phyloP scores from a whole-genome alignment of 1,284 basidiomycete species.

The Takashimella tepidaria region DNA sequence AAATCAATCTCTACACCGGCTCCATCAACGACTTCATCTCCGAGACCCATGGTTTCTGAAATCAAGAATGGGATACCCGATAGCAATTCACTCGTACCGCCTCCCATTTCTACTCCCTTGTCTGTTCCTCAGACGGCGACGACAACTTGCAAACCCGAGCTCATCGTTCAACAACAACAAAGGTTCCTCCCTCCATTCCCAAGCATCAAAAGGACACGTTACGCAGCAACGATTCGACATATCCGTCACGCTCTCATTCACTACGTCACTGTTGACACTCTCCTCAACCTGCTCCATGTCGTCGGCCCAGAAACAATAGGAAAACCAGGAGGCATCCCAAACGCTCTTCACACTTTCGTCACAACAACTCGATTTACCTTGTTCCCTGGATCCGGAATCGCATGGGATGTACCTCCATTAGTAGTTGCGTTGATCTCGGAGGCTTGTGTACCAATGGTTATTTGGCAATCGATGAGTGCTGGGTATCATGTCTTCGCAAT shows the following conservation, averaged over 20 bases:
- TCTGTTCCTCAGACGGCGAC: not conserved
- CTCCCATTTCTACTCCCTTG: no score
- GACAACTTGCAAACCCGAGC: not conserved
- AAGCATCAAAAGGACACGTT: conserved; percentile 12
- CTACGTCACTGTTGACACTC: conserved; percentile 30
- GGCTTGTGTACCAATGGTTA: conserved; percentile 20
- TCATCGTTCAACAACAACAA: not conserved
- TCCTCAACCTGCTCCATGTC: conserved; percentile 25
- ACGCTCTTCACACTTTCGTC: conserved; percentile 21
- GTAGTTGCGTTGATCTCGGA: conserved; percentile 19
- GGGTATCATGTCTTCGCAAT: conserved; percentile 37
- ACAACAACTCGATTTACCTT: conserved; percentile 18
- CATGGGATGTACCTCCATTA: conserved; percentile 4
- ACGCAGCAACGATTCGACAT: conserved; percentile 27
- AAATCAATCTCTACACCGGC: not conserved
- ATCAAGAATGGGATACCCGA: no score
- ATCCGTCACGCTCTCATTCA: conserved; percentile 12
- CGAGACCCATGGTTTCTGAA: no score
- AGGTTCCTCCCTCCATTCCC: not conserved
- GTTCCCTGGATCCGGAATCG: conserved; percentile 16
- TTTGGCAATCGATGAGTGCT: conserved; percentile 30
- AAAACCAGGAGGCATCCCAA: conserved; percentile 8
- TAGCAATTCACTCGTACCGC: not conserved
- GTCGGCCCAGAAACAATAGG: conserved; percentile 23
- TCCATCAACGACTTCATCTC: not conserved